Evolutionary conservation across 768 basidiomycete species (phyloP).

Genomic region (Mycena alexandri): DNA sequence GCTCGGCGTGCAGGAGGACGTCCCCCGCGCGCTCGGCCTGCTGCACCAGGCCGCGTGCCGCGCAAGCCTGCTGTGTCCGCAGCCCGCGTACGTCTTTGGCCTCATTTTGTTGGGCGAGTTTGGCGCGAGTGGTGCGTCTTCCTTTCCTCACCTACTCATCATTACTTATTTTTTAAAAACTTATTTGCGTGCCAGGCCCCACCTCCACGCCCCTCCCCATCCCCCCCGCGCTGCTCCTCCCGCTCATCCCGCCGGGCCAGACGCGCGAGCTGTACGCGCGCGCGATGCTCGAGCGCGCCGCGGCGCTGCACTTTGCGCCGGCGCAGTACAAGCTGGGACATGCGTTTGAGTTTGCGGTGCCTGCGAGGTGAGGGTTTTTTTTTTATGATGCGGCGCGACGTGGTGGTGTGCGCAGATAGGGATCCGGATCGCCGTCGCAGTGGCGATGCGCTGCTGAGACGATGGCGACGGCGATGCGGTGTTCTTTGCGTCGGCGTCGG

Average conservation of each 20-base stretch:
- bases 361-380: conserved; percentile 53
- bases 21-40: conserved; percentile 56
- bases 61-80: conserved; percentile 81
- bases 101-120: conserved; percentile 90
- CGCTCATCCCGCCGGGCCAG: conserved; percentile 66
- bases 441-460: too few species aligned
- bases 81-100: conserved; percentile 91
- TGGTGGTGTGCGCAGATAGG: too few species aligned
- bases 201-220: neutral
- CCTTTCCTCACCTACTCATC: neutral
- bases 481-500: too few species aligned
- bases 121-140: conserved; percentile 44
- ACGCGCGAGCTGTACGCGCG: conserved; percentile 69
- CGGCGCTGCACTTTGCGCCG: conserved; percentile 86
- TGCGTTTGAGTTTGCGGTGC: conserved; percentile 90
- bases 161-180: neutral
- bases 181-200: neutral
- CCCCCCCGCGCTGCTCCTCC: conserved; percentile 49
- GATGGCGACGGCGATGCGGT: too few species aligned
- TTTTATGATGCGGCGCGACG: too few species aligned
- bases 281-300: conserved; percentile 84
- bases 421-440: too few species aligned
- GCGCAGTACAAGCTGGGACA: conserved; percentile 95
- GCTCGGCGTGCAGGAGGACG: conserved; percentile 70
- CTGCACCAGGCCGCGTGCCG: conserved; percentile 83